Evolutionary conservation across 176 grass and related monocot genomes (phyloP).

Genomic region (Oryza coarctata): DNA sequence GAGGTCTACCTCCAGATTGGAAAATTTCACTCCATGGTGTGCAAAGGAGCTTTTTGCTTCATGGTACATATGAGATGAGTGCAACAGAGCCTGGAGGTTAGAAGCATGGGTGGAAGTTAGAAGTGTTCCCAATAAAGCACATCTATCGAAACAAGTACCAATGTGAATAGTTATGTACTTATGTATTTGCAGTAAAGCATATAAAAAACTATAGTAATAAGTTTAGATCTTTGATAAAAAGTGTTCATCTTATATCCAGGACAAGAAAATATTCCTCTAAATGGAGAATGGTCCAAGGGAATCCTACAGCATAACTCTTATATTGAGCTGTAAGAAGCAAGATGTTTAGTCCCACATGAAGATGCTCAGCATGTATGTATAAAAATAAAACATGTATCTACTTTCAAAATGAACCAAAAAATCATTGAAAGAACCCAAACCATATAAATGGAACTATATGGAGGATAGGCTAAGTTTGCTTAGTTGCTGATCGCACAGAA

Average conservation of each 20-base stretch:
- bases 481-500: not conserved
- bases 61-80: slow-evolving; percentile 97
- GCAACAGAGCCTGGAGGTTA: slow-evolving; percentile 73
- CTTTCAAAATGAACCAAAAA: not conserved
- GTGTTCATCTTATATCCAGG: not conserved
- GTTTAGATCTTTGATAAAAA: not conserved
- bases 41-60: slow-evolving; percentile 85
- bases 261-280: not conserved
- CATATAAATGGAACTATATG: not conserved
- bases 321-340: not conserved
- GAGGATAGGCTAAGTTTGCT: slow-evolving; percentile 4
- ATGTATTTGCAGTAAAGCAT: not conserved
- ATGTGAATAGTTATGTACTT: slow-evolving; percentile 1
- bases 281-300: not conserved
- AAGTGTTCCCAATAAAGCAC: not conserved
- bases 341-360: slow-evolving; percentile 3
- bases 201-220: not conserved
- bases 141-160: not conserved
- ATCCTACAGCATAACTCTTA: slow-evolving; percentile 1
- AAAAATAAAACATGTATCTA: not conserved
- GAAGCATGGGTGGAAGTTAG: slow-evolving; percentile 8
- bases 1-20: slow-evolving; percentile 82
- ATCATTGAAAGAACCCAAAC: not conserved
- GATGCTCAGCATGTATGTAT: not conserved
- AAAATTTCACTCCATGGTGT: slow-evolving; percentile 87